phyloP scores from a whole-genome alignment of 2,329 filamentous ascomycete species.

The Aspergillus unguis region DNA sequence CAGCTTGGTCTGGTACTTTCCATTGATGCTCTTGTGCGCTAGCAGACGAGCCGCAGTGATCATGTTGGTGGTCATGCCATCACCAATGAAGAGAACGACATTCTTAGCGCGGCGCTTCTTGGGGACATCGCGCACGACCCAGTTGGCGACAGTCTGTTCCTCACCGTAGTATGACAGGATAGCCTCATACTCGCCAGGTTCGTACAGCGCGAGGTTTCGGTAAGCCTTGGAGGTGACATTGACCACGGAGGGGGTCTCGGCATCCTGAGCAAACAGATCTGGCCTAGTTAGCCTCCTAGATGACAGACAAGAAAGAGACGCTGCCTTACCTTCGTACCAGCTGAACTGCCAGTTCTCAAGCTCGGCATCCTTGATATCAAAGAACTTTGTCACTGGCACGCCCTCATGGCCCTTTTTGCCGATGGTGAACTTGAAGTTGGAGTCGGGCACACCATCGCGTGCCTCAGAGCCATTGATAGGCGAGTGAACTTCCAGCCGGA shows the following conservation, averaged over 20 bases:
- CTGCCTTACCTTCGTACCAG: conserved; percentile 67
- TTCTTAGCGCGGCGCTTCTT: conserved; percentile 76
- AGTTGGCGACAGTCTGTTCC: conserved; percentile 68
- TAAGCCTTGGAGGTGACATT: conserved; percentile 78
- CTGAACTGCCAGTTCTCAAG: conserved; percentile 78
- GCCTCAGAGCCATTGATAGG: conserved; percentile 78
- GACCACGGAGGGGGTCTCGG: conserved; percentile 66
- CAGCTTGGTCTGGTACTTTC: conserved; percentile 73
- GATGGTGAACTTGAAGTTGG: conserved; percentile 73
- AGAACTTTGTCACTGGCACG: conserved; percentile 62
- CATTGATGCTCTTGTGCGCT: conserved; percentile 78
- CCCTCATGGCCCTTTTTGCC: conserved; percentile 58
- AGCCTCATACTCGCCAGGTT: conserved; percentile 75
- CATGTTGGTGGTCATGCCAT: conserved; percentile 55
- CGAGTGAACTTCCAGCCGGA: conserved; percentile 77
- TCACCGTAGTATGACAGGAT: conserved; percentile 72
- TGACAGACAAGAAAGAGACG: background rate
- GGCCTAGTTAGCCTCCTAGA: conserved; percentile 10
- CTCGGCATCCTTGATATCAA: conserved; percentile 65
- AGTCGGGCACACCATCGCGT: conserved; percentile 64
- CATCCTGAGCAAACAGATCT: conserved; percentile 74
- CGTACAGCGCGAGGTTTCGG: conserved; percentile 69
- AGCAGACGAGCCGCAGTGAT: conserved; percentile 69
- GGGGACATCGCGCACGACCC: conserved; percentile 70
- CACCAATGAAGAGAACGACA: conserved; percentile 78